Evolutionary conservation across 129 eudicot genomes (phyloP).

Genomic region (Flaveria bidentis): DNA sequence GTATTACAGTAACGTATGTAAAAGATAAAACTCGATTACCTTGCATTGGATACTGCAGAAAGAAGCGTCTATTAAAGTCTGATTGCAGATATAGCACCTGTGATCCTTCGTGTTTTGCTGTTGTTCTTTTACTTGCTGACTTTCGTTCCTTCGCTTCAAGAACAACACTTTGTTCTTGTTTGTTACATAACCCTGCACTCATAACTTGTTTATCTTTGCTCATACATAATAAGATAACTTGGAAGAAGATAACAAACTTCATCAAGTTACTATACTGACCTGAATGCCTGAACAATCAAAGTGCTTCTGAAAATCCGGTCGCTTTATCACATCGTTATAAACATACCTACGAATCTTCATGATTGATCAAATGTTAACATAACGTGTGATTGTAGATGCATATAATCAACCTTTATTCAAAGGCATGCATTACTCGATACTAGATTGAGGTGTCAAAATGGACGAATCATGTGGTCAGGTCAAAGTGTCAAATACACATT

Average conservation of each 20-base stretch:
- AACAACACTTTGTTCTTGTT: slow-evolving; percentile 48
- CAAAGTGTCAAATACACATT: no score
- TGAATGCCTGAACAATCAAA: slow-evolving; percentile 55
- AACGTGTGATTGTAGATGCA: no score
- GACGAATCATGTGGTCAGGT: no score
- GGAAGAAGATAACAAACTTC: not conserved
- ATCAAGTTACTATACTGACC: slow-evolving; percentile 30
- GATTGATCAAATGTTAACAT: not conserved
- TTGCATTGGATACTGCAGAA: slow-evolving; percentile 56
- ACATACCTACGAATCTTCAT: slow-evolving; percentile 50
- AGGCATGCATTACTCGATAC: no score
- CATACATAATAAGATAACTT: not conserved
- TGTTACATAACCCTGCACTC: slow-evolving; percentile 45
- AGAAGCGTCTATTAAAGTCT: slow-evolving; percentile 35
- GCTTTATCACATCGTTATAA: slow-evolving; percentile 41
- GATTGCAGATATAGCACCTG: slow-evolving; percentile 44
- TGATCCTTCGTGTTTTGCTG: slow-evolving; percentile 27
- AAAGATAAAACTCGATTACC: slow-evolving; percentile 20
- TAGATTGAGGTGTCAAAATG: no score
- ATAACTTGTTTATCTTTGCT: not conserved
- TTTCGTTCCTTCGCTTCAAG: slow-evolving; percentile 36
- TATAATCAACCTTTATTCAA: no score
- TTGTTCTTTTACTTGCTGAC: slow-evolving; percentile 28
- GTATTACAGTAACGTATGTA: not conserved
- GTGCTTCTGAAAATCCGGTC: slow-evolving; percentile 47